Evolutionary conservation across 345 rosid species (phyloP).

Genomic region (Draba incana): DNA sequence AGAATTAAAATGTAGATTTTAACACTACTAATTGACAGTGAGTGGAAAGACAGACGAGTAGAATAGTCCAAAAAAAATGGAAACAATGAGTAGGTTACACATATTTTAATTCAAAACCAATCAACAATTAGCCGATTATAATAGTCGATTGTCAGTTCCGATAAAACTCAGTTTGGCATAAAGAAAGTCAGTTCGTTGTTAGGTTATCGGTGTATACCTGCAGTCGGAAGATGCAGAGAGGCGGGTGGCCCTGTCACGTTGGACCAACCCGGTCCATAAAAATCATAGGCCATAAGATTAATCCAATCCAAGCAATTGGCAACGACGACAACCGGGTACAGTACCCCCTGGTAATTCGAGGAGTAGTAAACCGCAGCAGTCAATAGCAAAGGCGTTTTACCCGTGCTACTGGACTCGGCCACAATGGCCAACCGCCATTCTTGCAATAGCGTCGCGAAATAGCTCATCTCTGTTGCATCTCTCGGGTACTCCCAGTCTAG

Average conservation of each 20-base stretch:
- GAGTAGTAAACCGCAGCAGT: constrained; percentile 57
- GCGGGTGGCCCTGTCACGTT: constrained; percentile 61
- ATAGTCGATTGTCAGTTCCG: too few relatives aligned
- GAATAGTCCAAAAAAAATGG: too few relatives aligned
- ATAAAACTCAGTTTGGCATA: too few relatives aligned
- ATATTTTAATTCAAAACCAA: too few relatives aligned
- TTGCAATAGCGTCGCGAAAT: constrained; percentile 41
- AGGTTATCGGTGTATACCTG: constrained; percentile 16
- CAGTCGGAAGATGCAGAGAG: constrained; percentile 51
- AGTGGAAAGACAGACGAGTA: not conserved
- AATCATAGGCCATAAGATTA: constrained; percentile 67
- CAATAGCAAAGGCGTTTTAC: constrained; percentile 45
- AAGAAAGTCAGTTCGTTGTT: too few relatives aligned
- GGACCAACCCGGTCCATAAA: constrained; percentile 56
- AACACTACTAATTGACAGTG: not conserved
- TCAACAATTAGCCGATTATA: too few relatives aligned
- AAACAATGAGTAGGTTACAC: too few relatives aligned
- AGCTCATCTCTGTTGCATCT: constrained; percentile 46
- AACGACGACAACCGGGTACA: constrained; percentile 51
- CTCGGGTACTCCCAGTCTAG: constrained; percentile 66
- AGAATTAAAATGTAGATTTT: too few relatives aligned
- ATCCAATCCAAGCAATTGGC: constrained; percentile 56
- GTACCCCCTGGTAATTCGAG: constrained; percentile 19
- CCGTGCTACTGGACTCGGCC: constrained; percentile 42
- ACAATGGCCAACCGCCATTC: constrained; percentile 55